phyloP scores from a whole-genome alignment of 2,329 filamentous ascomycete genomes.

The Hymenoscyphus salicellus region DNA sequence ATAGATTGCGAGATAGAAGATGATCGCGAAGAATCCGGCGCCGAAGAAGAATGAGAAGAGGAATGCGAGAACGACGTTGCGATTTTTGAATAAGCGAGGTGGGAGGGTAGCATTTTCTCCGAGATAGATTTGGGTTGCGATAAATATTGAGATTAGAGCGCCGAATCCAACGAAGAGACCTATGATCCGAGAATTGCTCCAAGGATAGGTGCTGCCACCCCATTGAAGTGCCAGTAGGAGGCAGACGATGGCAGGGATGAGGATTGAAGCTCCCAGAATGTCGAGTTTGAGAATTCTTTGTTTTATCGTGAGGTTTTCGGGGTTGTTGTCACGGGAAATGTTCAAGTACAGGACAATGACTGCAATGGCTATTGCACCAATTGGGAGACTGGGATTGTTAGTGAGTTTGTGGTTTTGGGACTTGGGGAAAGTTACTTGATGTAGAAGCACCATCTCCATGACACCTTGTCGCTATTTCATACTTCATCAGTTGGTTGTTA shows the following conservation, averaged over 20 bases:
- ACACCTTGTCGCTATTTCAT: conserved; percentile 25
- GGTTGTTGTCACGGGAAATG: conserved; percentile 38
- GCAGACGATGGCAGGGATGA: conserved; percentile 39
- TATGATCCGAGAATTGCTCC: conserved; percentile 37
- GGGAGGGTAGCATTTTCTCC: conserved; percentile 38
- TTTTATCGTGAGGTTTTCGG: conserved; percentile 24
- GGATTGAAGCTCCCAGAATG: conserved; percentile 36
- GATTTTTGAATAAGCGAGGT: conserved; percentile 36
- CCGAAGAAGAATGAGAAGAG: conserved; percentile 28
- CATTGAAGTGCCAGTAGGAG: conserved; percentile 42
- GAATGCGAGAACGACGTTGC: conserved; percentile 24
- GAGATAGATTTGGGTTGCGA: conserved; percentile 36
- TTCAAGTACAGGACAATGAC: conserved; percentile 42
- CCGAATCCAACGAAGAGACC: conserved; percentile 36
- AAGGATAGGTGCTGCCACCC: conserved; percentile 40
- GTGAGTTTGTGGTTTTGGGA: neutral
- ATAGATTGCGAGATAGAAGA: conserved; percentile 36
- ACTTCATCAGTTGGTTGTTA: neutral
- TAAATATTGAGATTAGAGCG: conserved; percentile 34
- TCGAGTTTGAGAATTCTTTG: conserved; percentile 36
- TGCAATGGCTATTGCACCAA: conserved; percentile 38
- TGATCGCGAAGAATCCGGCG: conserved; percentile 32
- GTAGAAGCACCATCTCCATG: conserved; percentile 35
- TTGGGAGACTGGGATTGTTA: conserved; percentile 18
- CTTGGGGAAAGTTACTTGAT: neutral